These are phyloP conservation scores for Colletotrichum liaoningense DNA, from an alignment of 2,329 filamentous ascomycete genomes.

Conservation along the genomic window DNA sequence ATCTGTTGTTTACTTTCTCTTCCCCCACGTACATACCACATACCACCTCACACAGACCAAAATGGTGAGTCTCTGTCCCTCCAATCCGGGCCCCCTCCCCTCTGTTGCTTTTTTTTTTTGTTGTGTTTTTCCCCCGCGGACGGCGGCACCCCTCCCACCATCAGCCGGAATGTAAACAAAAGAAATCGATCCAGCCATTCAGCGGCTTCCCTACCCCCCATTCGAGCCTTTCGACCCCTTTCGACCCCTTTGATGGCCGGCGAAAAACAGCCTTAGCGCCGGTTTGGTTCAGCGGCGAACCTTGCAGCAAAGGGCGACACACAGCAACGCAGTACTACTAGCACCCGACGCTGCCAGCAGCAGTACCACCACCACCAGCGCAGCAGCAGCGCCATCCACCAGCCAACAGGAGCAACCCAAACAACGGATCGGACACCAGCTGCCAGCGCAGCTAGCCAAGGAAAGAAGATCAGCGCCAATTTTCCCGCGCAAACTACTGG, in stretches of 20 bases:
- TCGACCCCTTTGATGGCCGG: slow-evolving; percentile 1
- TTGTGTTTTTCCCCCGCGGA: slow-evolving; percentile 14
- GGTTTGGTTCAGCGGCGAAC: slow-evolving; percentile 30
- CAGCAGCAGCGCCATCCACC: slow-evolving; percentile 28
- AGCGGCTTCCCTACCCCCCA: background rate
- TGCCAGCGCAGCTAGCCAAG: background rate
- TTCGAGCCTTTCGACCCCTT: background rate
- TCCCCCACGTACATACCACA: background rate
- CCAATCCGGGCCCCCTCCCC: background rate
- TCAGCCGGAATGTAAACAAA: slow-evolving; percentile 36
- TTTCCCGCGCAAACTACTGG: background rate
- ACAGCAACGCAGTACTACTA: background rate
- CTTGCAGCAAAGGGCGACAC: slow-evolving; percentile 16
- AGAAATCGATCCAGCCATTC: slow-evolving; percentile 15
- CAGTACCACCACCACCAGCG: background rate
- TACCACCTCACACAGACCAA: slow-evolving; percentile 37
- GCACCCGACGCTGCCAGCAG: background rate
- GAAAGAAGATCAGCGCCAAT: slow-evolving; percentile 13
- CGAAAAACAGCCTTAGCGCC: slow-evolving; percentile 26
- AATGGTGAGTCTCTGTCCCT: slow-evolving; percentile 49
- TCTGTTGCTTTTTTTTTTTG: slow-evolving; percentile 27
- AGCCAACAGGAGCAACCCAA: slow-evolving; percentile 35
- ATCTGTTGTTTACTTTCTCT: background rate
- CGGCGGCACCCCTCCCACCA: slow-evolving; percentile 3
- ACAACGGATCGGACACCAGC: slow-evolving; percentile 6